Conservation (phyloP, 495 filamentous ascomycete genomes). For the Penicillium samsonianum region DNA sequence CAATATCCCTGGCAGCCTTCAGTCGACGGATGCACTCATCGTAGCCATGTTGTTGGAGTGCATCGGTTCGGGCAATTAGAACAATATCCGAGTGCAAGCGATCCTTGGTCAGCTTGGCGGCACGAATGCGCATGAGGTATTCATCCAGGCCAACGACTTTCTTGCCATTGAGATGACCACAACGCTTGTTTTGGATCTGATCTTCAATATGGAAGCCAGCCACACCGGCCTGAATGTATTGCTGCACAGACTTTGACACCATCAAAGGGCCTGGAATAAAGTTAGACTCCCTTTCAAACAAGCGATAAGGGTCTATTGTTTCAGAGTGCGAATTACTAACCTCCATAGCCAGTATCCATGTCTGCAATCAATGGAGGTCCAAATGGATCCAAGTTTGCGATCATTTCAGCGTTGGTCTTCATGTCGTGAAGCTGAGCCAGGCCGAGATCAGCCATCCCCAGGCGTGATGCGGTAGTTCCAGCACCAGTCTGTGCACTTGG, state of each 20-base stretch:
- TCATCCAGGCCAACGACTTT: conserved; percentile 54
- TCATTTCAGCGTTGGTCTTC: conserved; percentile 64
- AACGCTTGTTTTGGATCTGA: conserved; percentile 66
- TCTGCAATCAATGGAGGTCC: conserved; percentile 68
- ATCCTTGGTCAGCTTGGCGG: conserved; percentile 50
- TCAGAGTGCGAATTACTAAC: conserved; percentile 27
- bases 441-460: conserved; percentile 69
- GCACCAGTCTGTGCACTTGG: conserved; percentile 58
- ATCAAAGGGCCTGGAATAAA: conserved; percentile 53
- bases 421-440: conserved; percentile 66
- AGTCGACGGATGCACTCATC: conserved; percentile 60
- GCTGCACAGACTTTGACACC: conserved; percentile 62
- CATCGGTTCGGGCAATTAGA: conserved; percentile 70
- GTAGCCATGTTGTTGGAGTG: conserved; percentile 62
- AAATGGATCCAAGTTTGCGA: conserved; percentile 60
- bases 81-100: conserved; percentile 59
- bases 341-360: conserved; percentile 67
- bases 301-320: not conserved
- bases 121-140: conserved; percentile 58
- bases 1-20: conserved; percentile 54
- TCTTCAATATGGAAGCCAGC: conserved; percentile 74
- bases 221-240: conserved; percentile 67
- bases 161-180: conserved; percentile 64
- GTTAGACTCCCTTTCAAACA: not conserved
- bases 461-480: conserved; percentile 61